Conservation (phyloP, 139 green algal species). For the Trebouxia sp. region DNA sequence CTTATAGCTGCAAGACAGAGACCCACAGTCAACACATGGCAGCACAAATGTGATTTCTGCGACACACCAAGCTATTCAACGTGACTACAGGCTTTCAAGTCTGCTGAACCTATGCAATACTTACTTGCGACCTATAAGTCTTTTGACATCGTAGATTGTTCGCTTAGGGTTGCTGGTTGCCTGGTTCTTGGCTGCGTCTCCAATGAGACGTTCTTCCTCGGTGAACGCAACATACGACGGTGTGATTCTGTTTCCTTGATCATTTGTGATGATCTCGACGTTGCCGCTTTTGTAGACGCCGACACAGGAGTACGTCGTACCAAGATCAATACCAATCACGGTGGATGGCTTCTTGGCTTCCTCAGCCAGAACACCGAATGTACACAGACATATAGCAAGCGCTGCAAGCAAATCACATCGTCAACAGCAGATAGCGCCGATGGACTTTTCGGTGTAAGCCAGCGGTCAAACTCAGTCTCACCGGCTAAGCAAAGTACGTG, state of each 20-base stretch:
- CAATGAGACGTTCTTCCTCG: slow-evolving; percentile 99
- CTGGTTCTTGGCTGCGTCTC: slow-evolving; percentile 99
- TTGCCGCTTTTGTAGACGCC: slow-evolving; percentile 98
- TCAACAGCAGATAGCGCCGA: no score
- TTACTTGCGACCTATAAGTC: slow-evolving; percentile 95
- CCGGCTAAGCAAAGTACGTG: slow-evolving; percentile 18
- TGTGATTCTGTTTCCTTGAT: slow-evolving; percentile 97
- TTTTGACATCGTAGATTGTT: slow-evolving; percentile 99
- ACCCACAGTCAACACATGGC: neutral
- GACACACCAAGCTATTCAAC: neutral
- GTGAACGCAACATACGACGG: slow-evolving; percentile 99
- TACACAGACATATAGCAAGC: neutral
- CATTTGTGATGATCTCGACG: slow-evolving; percentile 99
- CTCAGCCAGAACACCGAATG: slow-evolving; percentile 2
- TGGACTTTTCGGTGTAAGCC: no score
- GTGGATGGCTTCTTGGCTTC: slow-evolving; percentile 56
- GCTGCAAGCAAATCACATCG: no score
- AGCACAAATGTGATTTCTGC: neutral
- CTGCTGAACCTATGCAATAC: neutral
- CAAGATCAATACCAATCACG: slow-evolving; percentile 99
- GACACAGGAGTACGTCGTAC: slow-evolving; percentile 94
- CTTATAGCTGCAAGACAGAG: slow-evolving; percentile 64
- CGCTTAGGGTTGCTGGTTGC: slow-evolving; percentile 89
- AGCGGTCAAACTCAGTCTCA: neutral
- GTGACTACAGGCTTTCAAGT: neutral